Percentiles rank a stretch among this genome's conserved stretches.
Conservation (phyloP, 768 basidiomycete genomes). For the Russula vinacea region DNA sequence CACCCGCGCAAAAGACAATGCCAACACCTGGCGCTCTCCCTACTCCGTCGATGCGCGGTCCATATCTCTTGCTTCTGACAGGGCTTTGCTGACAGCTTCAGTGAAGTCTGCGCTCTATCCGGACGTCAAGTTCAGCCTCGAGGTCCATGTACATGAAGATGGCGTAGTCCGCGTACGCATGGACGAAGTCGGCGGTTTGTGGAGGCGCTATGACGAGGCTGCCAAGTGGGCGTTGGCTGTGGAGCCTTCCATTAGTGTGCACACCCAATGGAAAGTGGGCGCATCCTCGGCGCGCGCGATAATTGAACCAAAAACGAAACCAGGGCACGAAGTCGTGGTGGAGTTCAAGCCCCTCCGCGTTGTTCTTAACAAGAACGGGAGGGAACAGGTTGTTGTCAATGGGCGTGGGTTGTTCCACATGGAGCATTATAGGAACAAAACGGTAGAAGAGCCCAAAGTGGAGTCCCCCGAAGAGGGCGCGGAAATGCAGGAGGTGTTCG, state of each 20-base stretch:
- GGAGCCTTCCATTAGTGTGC: slow-evolving; percentile 62
- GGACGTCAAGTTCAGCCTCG: slow-evolving; percentile 73
- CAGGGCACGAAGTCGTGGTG: slow-evolving; percentile 61
- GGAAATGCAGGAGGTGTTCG: slow-evolving; percentile 50
- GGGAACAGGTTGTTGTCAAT: slow-evolving; percentile 85
- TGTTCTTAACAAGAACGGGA: slow-evolving; percentile 65
- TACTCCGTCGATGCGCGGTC: slow-evolving; percentile 69
- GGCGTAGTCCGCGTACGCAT: slow-evolving; percentile 89
- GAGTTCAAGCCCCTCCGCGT: slow-evolving; percentile 74
- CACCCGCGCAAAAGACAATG: slow-evolving; percentile 58
- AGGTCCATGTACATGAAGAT: slow-evolving; percentile 80
- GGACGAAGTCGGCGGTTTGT: slow-evolving; percentile 78
- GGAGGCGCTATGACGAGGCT: slow-evolving; percentile 89
- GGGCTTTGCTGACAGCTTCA: slow-evolving; percentile 67
- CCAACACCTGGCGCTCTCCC: slow-evolving; percentile 73
- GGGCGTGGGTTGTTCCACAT: slow-evolving; percentile 89
- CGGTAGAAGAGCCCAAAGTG: slow-evolving; percentile 46
- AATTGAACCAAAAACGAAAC: slow-evolving; percentile 56
- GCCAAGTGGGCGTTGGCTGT: slow-evolving; percentile 81
- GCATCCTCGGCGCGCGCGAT: slow-evolving; percentile 60
- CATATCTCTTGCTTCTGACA: slow-evolving; percentile 49
- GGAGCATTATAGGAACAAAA: slow-evolving; percentile 90
- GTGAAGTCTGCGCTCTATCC: slow-evolving; percentile 83
- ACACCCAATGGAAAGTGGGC: slow-evolving; percentile 61
- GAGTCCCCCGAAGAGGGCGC: slow-evolving; percentile 43